Conservation (phyloP, 2,329 filamentous ascomycete species). For the Colletotrichum sp. region DNA sequence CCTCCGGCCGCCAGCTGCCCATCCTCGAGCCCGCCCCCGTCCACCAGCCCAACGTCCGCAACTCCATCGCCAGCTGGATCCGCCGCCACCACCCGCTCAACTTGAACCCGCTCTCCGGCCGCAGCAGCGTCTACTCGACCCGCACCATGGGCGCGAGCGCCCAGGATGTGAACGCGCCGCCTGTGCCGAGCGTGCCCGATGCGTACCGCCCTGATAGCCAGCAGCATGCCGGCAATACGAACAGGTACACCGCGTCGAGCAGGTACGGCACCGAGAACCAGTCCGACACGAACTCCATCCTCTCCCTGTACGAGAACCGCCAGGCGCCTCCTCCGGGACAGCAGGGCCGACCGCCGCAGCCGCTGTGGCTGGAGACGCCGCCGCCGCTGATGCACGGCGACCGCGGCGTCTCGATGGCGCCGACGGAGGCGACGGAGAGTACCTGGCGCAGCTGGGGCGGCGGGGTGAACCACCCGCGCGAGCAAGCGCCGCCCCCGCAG, state of each 20-base stretch:
- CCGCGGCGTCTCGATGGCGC: conserved; percentile 19
- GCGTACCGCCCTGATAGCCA: conserved; percentile 4
- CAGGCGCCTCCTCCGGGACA: not conserved
- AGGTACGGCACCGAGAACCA: not conserved
- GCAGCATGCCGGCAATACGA: not conserved
- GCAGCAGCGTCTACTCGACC: conserved; percentile 15
- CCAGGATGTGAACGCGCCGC: not conserved
- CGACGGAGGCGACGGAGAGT: conserved; percentile 16
- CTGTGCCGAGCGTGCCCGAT: conserved; percentile 4
- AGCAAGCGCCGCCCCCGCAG: not conserved
- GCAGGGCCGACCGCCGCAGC: not conserved
- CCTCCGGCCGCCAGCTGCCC: conserved; percentile 13
- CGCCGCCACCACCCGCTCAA: conserved; percentile 27
- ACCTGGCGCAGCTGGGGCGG: conserved; percentile 22
- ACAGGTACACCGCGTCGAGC: not conserved
- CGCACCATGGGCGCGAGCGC: not conserved
- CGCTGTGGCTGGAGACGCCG: not conserved
- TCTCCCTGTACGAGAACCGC: conserved; percentile 7
- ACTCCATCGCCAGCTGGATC: conserved; percentile 28
- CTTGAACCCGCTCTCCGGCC: conserved; percentile 22
- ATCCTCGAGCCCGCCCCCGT: conserved; percentile 14
- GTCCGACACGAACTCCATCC: not conserved
- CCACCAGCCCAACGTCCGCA: conserved; percentile 21
- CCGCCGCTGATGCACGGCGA: not conserved
- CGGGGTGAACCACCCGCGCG: conserved; percentile 6